Conservation (phyloP, 2,329 filamentous ascomycete genomes). For the Endoconidiophora polonica region DNA sequence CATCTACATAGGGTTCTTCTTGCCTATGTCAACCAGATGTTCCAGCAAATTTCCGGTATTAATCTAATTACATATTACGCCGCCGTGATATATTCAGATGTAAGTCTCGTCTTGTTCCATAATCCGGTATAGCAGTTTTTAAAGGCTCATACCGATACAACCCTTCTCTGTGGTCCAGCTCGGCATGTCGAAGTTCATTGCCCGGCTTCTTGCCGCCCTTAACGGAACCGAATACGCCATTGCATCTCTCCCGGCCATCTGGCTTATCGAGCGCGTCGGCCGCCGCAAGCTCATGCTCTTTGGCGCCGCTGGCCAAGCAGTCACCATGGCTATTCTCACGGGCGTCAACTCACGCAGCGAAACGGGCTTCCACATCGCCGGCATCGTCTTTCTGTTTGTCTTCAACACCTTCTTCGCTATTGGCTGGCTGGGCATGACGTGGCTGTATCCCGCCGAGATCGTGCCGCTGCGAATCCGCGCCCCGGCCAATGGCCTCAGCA, state of each 20-base stretch:
- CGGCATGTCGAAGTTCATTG: constrained; percentile 34
- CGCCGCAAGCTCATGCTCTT: constrained; percentile 59
- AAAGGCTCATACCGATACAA: too few species aligned
- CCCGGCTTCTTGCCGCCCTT: constrained; percentile 30
- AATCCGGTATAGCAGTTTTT: too few species aligned
- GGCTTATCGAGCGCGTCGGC: constrained; percentile 48
- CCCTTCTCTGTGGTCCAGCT: background rate
- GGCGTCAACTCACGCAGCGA: constrained; percentile 24
- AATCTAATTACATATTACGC: constrained; percentile 49
- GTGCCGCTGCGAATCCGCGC: constrained; percentile 50
- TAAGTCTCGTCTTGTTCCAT: background rate
- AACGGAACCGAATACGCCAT: constrained; percentile 36
- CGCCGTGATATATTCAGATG: constrained; percentile 36
- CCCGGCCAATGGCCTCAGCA: constrained; percentile 39
- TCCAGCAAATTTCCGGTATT: constrained; percentile 47
- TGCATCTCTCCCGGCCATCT: constrained; percentile 25
- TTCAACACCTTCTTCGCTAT: constrained; percentile 41
- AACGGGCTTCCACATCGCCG: constrained; percentile 36
- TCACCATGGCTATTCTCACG: constrained; percentile 43
- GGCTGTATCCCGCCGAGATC: constrained; percentile 51
- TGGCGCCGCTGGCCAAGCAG: constrained; percentile 40
- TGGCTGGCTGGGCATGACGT: constrained; percentile 28
- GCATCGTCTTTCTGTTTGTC: constrained; percentile 51
- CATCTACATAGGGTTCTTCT: constrained; percentile 37
- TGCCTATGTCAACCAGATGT: constrained; percentile 44